These are phyloP conservation scores for Mycena sp. DNA, from an alignment of 1,284 basidiomycete genomes.

Conservation along the genomic window DNA sequence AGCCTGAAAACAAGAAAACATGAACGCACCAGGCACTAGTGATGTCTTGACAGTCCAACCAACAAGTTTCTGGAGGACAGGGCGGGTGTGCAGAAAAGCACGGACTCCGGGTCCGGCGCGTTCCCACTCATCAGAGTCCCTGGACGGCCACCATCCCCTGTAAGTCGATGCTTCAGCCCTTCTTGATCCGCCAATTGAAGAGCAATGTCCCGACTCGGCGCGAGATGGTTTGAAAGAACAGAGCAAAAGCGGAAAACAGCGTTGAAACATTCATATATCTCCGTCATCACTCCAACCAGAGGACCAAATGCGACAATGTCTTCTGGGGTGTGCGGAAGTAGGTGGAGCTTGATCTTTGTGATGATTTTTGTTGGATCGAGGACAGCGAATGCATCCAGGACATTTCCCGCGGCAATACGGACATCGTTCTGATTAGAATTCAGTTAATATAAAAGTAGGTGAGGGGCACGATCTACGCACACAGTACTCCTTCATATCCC, in stretches of 20 bases:
- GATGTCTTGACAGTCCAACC: slow-evolving; percentile 11
- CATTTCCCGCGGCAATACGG: slow-evolving; percentile 38
- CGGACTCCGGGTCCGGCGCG: too few relatives aligned
- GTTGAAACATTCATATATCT: slow-evolving; percentile 42
- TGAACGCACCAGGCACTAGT: not conserved
- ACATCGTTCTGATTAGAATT: slow-evolving; percentile 38
- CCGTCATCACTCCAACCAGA: too few relatives aligned
- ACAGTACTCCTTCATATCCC: slow-evolving; percentile 43
- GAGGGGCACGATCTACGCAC: slow-evolving; percentile 32
- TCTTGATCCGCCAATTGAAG: slow-evolving; percentile 29
- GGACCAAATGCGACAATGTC: slow-evolving; percentile 24
- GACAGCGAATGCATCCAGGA: slow-evolving; percentile 41
- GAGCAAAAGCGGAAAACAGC: slow-evolving; percentile 45
- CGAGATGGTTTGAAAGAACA: slow-evolving; percentile 44
- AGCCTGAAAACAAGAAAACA: not conserved
- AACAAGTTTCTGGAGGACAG: slow-evolving; percentile 3
- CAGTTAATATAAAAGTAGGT: slow-evolving; percentile 2
- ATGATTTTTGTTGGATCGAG: slow-evolving; percentile 42
- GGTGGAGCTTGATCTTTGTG: slow-evolving; percentile 47
- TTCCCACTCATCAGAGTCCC: too few relatives aligned
- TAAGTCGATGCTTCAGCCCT: slow-evolving; percentile 37
- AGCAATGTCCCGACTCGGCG: slow-evolving; percentile 50
- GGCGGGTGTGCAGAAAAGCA: too few relatives aligned
- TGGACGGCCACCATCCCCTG: slow-evolving; percentile 41
- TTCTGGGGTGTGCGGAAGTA: slow-evolving; percentile 42